Evolutionary conservation across 345 rosid species (phyloP).

Genomic region (Bretschneidera sinensis): DNA sequence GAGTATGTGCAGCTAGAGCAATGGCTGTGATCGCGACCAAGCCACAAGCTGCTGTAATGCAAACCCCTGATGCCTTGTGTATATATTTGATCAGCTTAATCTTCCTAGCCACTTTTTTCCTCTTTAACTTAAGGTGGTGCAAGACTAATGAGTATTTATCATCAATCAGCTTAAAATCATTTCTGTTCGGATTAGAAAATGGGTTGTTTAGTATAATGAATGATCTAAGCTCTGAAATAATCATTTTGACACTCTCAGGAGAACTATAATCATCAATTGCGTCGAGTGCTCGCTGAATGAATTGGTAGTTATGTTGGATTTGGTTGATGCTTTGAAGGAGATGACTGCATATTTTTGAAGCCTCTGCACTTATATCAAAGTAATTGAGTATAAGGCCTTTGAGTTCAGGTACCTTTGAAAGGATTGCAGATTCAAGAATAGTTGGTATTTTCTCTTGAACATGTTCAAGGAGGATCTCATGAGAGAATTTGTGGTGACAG

Average conservation of each 20-base stretch:
- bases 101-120: constrained; percentile 27
- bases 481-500: constrained; percentile 21
- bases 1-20: constrained; percentile 33
- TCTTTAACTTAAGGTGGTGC: constrained; percentile 24
- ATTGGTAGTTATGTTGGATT: constrained; percentile 14
- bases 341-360: constrained; percentile 34
- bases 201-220: constrained; percentile 22
- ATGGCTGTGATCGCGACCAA: constrained; percentile 23
- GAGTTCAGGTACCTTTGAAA: constrained; percentile 28
- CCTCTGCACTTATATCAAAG: constrained; percentile 40
- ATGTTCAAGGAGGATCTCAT: constrained; percentile 36
- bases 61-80: constrained; percentile 27
- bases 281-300: constrained; percentile 23
- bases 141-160: constrained; percentile 21
- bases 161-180: constrained; percentile 28
- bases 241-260: constrained; percentile 1
- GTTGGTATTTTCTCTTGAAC: constrained; percentile 28
- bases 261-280: constrained; percentile 11
- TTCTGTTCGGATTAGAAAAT: constrained; percentile 23
- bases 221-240: constrained; percentile 19
- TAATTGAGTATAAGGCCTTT: constrained; percentile 28
- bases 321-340: constrained; percentile 27
- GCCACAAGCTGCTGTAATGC: constrained; percentile 31
- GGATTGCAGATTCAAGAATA: constrained; percentile 27
- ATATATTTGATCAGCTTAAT: constrained; percentile 22